A percentile compares a stretch with the other conserved stretches of the same genome.
These are phyloP conservation scores for Trichosporon sp. DNA, from an alignment of 1,284 basidiomycete species.

Conservation along the genomic window DNA sequence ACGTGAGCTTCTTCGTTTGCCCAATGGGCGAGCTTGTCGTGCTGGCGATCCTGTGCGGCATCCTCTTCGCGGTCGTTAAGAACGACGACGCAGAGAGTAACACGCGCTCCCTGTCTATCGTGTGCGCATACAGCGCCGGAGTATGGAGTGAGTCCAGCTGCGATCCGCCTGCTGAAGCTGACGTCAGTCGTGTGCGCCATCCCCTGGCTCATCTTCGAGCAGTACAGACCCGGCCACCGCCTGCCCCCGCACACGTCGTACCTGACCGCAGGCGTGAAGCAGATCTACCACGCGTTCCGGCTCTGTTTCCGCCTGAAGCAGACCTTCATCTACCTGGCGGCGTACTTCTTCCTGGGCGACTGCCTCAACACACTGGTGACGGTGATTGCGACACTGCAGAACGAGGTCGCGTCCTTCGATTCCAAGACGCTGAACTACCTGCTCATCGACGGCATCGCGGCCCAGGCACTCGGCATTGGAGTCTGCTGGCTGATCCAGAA, in stretches of 20 bases:
- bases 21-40: constrained; percentile 58
- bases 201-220: constrained; percentile 35
- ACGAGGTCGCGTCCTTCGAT: constrained; percentile 62
- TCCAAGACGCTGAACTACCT: constrained; percentile 58
- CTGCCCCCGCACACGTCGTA: constrained; percentile 31
- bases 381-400: constrained; percentile 77
- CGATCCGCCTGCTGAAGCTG: constrained; percentile 57
- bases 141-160: constrained; percentile 65
- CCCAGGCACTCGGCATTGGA: constrained; percentile 70
- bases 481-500: constrained; percentile 78
- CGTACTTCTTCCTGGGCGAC: constrained; percentile 63
- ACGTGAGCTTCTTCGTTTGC: constrained; percentile 67
- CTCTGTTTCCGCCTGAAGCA: constrained; percentile 73
- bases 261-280: constrained; percentile 51
- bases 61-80: constrained; percentile 62
- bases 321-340: constrained; percentile 58
- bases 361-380: constrained; percentile 63
- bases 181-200: constrained; percentile 47
- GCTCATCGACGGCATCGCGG: constrained; percentile 72
- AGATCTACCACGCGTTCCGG: constrained; percentile 67
- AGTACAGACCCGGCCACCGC: constrained; percentile 37
- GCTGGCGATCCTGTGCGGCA: constrained; percentile 56
- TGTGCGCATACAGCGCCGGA: constrained; percentile 73
- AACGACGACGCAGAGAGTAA: constrained; percentile 77
- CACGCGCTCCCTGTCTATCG: constrained; percentile 72